phyloP scores from a whole-genome alignment of 139 green algal genomes.

The Picochlorum sp. region DNA sequence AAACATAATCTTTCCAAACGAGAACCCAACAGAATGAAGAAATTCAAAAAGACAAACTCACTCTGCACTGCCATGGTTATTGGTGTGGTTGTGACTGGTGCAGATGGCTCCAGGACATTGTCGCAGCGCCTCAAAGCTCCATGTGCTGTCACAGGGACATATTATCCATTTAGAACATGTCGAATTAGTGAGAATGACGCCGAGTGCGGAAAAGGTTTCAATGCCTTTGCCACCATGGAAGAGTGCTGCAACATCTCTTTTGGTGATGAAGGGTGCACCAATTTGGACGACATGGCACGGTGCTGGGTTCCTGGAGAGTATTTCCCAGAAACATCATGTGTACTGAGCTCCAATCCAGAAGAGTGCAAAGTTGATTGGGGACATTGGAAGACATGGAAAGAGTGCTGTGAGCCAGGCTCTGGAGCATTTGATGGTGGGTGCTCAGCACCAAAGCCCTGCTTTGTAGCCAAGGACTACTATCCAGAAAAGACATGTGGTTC shows the following conservation, averaged over 20 bases:
- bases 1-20: slow-evolving; percentile 6
- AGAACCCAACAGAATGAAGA: not conserved
- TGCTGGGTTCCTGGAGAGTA: slow-evolving; percentile 12
- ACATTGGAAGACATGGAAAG: slow-evolving; percentile 3
- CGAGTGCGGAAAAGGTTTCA: slow-evolving; percentile 16
- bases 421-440: slow-evolving; percentile 14
- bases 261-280: slow-evolving; percentile 12
- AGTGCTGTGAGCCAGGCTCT: slow-evolving; percentile 18
- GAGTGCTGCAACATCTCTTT: slow-evolving; percentile 5
- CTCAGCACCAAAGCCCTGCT: slow-evolving; percentile 17
- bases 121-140: slow-evolving; percentile 5
- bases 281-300: not conserved
- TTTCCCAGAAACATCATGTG: not conserved
- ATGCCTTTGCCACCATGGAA: slow-evolving; percentile 5
- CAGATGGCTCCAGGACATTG: not conserved
- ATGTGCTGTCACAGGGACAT: slow-evolving; percentile 13
- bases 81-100: not conserved
- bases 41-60: not conserved
- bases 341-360: slow-evolving; percentile 4
- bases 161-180: slow-evolving; percentile 13
- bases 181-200: not conserved
- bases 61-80: not conserved
- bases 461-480: slow-evolving; percentile 6
- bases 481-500: slow-evolving; percentile 10
- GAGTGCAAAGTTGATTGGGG: slow-evolving; percentile 19